A percentile compares a stretch with the other conserved stretches of the same genome.
Conservation (phyloP, 768 basidiomycete species). For the Pisolithus orientalis region DNA sequence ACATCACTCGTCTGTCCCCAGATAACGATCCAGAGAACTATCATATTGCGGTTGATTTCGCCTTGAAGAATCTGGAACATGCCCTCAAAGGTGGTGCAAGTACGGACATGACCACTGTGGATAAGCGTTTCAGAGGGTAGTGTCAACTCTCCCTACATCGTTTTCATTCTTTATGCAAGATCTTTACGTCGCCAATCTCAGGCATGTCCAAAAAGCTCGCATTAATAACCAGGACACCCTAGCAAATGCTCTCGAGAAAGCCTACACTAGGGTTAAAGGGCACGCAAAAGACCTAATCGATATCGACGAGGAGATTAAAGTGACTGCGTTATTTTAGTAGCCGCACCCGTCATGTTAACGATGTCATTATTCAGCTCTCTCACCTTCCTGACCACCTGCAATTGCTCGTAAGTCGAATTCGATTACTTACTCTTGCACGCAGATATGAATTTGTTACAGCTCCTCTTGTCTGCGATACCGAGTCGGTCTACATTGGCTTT, state of each 20-base stretch:
- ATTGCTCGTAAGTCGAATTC: slow-evolving; percentile 47
- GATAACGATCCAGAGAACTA: slow-evolving; percentile 39
- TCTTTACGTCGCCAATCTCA: slow-evolving; percentile 21
- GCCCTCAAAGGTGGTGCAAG: slow-evolving; percentile 52
- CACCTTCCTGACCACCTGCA: slow-evolving; percentile 69
- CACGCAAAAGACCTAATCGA: slow-evolving; percentile 45
- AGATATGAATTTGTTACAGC: slow-evolving; percentile 30
- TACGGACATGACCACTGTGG: slow-evolving; percentile 48
- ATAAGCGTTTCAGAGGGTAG: slow-evolving; percentile 52
- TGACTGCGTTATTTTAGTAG: slow-evolving; percentile 14
- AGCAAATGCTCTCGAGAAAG: slow-evolving; percentile 52
- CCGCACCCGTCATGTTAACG: neutral
- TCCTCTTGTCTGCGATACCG: slow-evolving; percentile 52
- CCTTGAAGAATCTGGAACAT: slow-evolving; percentile 52
- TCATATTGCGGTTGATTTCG: slow-evolving; percentile 47
- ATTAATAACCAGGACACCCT: slow-evolving; percentile 59
- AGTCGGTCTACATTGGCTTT: slow-evolving; percentile 40
- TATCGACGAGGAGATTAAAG: slow-evolving; percentile 63
- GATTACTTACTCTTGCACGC: neutral
- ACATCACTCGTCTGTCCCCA: slow-evolving; percentile 46
- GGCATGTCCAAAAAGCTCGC: slow-evolving; percentile 61
- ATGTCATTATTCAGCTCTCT: slow-evolving; percentile 34
- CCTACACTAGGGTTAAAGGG: slow-evolving; percentile 46
- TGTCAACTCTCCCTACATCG: slow-evolving; percentile 5
- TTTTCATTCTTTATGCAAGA: slow-evolving; percentile 1